Percentiles rank a stretch among this genome's conserved stretches.
phyloP scores from a whole-genome alignment of 2,329 filamentous ascomycete species.

The Claviceps citrina region DNA sequence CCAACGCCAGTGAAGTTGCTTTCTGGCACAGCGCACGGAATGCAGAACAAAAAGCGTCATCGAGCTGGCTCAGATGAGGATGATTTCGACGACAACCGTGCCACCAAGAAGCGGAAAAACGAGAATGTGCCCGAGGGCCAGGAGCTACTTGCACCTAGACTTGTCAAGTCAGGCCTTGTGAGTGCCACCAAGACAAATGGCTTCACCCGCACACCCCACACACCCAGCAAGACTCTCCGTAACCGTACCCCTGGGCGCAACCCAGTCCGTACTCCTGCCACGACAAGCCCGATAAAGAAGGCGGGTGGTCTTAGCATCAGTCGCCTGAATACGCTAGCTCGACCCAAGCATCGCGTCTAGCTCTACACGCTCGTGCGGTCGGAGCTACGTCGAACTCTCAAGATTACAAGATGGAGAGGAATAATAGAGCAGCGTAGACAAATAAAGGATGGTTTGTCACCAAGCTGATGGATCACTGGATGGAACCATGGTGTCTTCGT shows the following conservation, averaged over 20 bases:
- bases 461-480: neutral
- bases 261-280: constrained; percentile 12
- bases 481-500: neutral
- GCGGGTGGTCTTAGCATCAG: constrained; percentile 37
- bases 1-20: constrained; percentile 23
- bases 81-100: constrained; percentile 33
- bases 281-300: constrained; percentile 36
- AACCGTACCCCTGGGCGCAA: constrained; percentile 7
- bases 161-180: constrained; percentile 22
- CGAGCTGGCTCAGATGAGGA: constrained; percentile 43
- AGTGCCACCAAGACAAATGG: constrained; percentile 21
- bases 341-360: constrained; percentile 40
- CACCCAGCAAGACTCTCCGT: constrained; percentile 12
- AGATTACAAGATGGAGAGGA: neutral
- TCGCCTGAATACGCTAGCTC: constrained; percentile 45
- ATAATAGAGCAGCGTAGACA: neutral
- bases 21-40: constrained; percentile 41
- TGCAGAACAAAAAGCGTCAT: constrained; percentile 50
- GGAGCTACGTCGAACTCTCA: neutral
- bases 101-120: constrained; percentile 43
- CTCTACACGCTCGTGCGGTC: neutral
- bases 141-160: constrained; percentile 35
- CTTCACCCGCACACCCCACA: constrained; percentile 12
- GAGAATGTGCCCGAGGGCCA: constrained; percentile 33
- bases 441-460: neutral